Percentiles rank a stretch among this genome's conserved stretches.
Evolutionary conservation across 495 filamentous ascomycete genomes (phyloP).

Genomic region (Penicillium mononematosum): DNA sequence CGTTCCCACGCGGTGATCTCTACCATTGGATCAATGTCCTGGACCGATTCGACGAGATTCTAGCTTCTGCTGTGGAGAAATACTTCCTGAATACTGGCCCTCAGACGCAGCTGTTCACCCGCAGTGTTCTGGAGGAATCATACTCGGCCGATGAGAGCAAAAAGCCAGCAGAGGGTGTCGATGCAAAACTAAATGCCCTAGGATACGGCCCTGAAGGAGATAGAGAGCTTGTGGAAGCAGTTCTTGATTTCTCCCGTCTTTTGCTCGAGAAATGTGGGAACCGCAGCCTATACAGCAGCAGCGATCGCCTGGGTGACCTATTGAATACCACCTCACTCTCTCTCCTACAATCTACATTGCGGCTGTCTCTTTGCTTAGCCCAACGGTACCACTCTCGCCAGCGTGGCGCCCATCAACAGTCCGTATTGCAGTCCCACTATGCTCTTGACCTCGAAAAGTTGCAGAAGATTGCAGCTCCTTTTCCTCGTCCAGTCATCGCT

Average conservation of each 20-base stretch:
- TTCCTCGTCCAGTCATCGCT: conserved; percentile 61
- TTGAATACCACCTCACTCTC: conserved; percentile 81
- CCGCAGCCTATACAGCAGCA: conserved; percentile 92
- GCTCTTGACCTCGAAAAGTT: conserved; percentile 90
- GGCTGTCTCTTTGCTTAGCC: conserved; percentile 76
- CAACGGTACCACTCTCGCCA: conserved; percentile 88
- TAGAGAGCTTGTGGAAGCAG: conserved; percentile 68
- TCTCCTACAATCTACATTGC: conserved; percentile 71
- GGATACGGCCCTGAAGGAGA: conserved; percentile 75
- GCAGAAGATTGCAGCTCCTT: conserved; percentile 76
- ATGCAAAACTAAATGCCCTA: conserved; percentile 53
- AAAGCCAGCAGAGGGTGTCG: conserved; percentile 47
- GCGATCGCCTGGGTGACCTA: conserved; percentile 78
- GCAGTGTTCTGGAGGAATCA: conserved; percentile 59
- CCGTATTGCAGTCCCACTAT: conserved; percentile 81
- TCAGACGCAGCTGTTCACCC: conserved; percentile 71
- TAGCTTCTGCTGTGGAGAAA: conserved; percentile 75
- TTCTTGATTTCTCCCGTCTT: conserved; percentile 80
- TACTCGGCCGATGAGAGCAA: conserved; percentile 41
- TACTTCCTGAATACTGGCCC: conserved; percentile 81
- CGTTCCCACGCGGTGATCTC: conserved; percentile 92
- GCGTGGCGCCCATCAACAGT: conserved; percentile 66
- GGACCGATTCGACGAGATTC: conserved; percentile 87
- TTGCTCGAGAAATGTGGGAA: conserved; percentile 96
- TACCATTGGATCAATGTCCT: conserved; percentile 98